Evolutionary conservation across 1,284 basidiomycete species (phyloP).

Genomic region (Amylostereum chailletii): DNA sequence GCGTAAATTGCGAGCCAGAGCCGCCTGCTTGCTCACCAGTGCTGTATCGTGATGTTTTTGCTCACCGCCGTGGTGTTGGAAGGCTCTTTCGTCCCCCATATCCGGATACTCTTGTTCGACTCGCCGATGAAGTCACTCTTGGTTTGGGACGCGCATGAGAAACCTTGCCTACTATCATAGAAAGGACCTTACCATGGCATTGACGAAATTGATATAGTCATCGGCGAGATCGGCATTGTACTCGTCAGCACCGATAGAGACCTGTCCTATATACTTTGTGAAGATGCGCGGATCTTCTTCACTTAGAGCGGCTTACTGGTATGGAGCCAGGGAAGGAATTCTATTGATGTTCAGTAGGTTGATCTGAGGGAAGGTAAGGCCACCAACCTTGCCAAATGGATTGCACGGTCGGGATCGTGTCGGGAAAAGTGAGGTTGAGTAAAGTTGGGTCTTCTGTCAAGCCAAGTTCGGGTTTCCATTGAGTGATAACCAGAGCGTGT

Average conservation of each 20-base stretch:
- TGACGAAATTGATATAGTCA: slow-evolving; percentile 25
- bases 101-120: slow-evolving; percentile 21
- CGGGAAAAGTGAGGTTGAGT: slow-evolving; percentile 24
- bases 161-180: background rate
- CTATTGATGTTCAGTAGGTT: slow-evolving; percentile 4
- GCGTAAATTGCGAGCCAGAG: background rate
- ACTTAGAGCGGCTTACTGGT: slow-evolving; percentile 11
- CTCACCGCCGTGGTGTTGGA: slow-evolving; percentile 19
- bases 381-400: slow-evolving; percentile 19
- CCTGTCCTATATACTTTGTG: slow-evolving; percentile 12
- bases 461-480: slow-evolving; percentile 31
- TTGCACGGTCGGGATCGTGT: slow-evolving; percentile 21
- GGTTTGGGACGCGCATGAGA: background rate
- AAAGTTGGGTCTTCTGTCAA: slow-evolving; percentile 20
- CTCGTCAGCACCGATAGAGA: slow-evolving; percentile 26
- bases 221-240: slow-evolving; percentile 23
- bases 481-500: slow-evolving; percentile 26
- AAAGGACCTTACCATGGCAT: slow-evolving; percentile 18
- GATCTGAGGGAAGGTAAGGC: too few relatives aligned
- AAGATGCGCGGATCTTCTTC: background rate
- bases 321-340: slow-evolving; percentile 26
- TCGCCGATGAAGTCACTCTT: slow-evolving; percentile 17
- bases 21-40: slow-evolving; percentile 18
- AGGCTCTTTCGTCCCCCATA: slow-evolving; percentile 27
- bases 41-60: slow-evolving; percentile 27